Evolutionary conservation across 495 filamentous ascomycete species (phyloP), one percentile per base, ranked within the genome.

Genomic region (Ascobolus immersus): DNA sequence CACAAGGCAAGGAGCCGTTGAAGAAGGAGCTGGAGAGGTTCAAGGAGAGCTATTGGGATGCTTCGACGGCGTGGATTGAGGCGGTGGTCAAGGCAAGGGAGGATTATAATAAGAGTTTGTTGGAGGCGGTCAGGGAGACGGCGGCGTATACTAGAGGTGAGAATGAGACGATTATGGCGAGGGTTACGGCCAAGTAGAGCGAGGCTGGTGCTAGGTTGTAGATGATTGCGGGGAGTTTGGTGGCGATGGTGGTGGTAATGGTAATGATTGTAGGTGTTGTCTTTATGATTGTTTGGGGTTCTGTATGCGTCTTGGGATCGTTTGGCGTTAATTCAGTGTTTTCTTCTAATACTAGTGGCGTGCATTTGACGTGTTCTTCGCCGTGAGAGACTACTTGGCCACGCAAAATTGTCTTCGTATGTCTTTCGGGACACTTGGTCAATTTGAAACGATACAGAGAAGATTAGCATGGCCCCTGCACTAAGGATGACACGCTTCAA

Each of bases 381-480:
- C n/a, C n/a, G n/a, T n/a, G n/a, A n/a, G n/a, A n/a, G n/a, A n/a
- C n/a, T n/a, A n/a, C n/a, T n/a, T n/a, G n/a, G n/a, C n/a, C n/a
- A n/a, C n/a, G n/a, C n/a, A n/a, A n/a, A n/a, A n/a, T n/a, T n/a
- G n/a, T n/a, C n/a, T n/a, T n/a, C n/a, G n/a, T n/a, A n/a, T n/a
- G n/a, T n/a, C n/a, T n/a, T n/a, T n/a, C n/a, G n/a, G 70, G 68
- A 49, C 71, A 76, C 71, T 70, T 74, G 70, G 69, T 73, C 69
- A 74, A 73, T 71, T 71, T 62, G 63, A 56, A 71, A 67, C 64
- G 65, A 73, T 69, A 71, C 66, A 77, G 70, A 82, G 73, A 82
- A 80, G 73, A 82, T 81, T 90, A 91, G 81, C 82, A 91, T 92
- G 79, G 82, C 82, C 82, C 82, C 82, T 93, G 82, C 80, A 90